phyloP scores from a whole-genome alignment of 2,329 filamentous ascomycete species.

The Phyllosticta paracitricarpa region DNA sequence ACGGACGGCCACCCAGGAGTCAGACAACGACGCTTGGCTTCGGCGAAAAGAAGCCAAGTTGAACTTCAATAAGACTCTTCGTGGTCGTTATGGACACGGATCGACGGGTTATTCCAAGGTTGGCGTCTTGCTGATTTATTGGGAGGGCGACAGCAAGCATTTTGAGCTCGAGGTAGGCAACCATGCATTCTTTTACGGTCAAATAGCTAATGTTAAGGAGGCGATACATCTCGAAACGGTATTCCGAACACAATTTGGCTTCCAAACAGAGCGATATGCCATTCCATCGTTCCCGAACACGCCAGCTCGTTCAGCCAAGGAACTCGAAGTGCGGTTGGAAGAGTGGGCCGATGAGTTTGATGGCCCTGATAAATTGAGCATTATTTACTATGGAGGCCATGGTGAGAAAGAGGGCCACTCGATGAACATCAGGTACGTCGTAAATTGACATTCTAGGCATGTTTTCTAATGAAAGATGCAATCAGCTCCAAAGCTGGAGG shows the following conservation, averaged over 20 bases:
- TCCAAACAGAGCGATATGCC: slow-evolving; percentile 11
- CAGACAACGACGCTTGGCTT: not conserved
- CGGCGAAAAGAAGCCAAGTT: slow-evolving; percentile 9
- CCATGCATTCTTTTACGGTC: not conserved
- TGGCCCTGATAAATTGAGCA: slow-evolving; percentile 12
- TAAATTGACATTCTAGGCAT: not conserved
- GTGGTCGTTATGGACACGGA: slow-evolving; percentile 13
- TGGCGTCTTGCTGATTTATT: slow-evolving; percentile 12
- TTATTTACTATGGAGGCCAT: slow-evolving; percentile 15
- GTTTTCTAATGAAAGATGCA: not conserved
- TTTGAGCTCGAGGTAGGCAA: slow-evolving; percentile 11
- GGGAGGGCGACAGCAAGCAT: slow-evolving; percentile 12
- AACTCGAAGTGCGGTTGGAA: slow-evolving; percentile 1
- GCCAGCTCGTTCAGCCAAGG: not conserved
- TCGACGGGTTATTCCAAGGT: slow-evolving; percentile 12
- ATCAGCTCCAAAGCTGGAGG: not conserved
- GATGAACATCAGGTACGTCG: not conserved
- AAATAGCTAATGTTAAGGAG: not conserved
- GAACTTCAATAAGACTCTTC: slow-evolving; percentile 13
- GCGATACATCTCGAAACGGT: slow-evolving; percentile 10
- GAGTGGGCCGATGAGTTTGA: slow-evolving; percentile 11
- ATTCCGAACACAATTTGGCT: slow-evolving; percentile 10
- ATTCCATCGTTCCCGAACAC: slow-evolving; percentile 6
- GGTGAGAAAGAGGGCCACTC: slow-evolving; percentile 1
- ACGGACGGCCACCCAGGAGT: not conserved